Percentiles rank a stretch among this genome's conserved stretches.
Evolutionary conservation across 371 early-diverging fungal species (phyloP).

Genomic region (Mortierella sp.): DNA sequence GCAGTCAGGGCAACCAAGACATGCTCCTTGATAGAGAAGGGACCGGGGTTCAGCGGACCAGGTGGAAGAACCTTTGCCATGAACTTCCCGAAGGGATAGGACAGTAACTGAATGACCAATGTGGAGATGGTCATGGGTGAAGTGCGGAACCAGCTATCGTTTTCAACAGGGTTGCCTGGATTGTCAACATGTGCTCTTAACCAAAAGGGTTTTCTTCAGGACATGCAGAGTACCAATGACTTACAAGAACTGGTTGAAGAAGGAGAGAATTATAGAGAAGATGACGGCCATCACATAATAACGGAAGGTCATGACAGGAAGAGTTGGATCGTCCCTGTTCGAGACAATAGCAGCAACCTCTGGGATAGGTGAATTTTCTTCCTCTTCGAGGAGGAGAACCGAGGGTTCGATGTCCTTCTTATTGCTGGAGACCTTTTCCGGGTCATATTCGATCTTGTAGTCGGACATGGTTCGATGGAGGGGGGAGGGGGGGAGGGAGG

Average conservation of each 20-base stretch:
- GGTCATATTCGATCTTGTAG: conserved; percentile 19
- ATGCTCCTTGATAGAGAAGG: conserved; percentile 85
- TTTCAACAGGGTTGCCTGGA: too few relatives aligned
- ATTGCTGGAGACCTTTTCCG: conserved; percentile 26
- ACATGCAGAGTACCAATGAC: too few relatives aligned
- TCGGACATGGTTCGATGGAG: conserved; percentile 23
- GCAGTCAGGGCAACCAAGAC: conserved; percentile 73
- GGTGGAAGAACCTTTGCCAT: conserved; percentile 63
- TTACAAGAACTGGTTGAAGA: too few relatives aligned
- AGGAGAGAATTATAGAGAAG: conserved; percentile 68
- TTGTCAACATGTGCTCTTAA: too few relatives aligned
- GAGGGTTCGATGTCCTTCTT: conserved; percentile 34
- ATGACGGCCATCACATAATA: conserved; percentile 73
- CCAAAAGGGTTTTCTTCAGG: too few relatives aligned
- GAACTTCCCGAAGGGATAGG: conserved; percentile 71
- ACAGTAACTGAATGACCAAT: conserved; percentile 69
- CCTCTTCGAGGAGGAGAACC: conserved; percentile 28
- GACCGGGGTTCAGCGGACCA: conserved; percentile 75
- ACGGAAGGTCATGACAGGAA: conserved; percentile 81
- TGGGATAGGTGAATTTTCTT: conserved; percentile 48
- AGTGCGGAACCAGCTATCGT: too few relatives aligned
- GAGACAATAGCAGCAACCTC: conserved; percentile 48
- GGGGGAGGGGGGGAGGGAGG: not conserved
- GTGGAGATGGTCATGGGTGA: conserved; percentile 63
- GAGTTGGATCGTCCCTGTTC: conserved; percentile 66